Conservation (phyloP, 192 early-diverging fungal genomes). For the Obelidium mucronatum region DNA sequence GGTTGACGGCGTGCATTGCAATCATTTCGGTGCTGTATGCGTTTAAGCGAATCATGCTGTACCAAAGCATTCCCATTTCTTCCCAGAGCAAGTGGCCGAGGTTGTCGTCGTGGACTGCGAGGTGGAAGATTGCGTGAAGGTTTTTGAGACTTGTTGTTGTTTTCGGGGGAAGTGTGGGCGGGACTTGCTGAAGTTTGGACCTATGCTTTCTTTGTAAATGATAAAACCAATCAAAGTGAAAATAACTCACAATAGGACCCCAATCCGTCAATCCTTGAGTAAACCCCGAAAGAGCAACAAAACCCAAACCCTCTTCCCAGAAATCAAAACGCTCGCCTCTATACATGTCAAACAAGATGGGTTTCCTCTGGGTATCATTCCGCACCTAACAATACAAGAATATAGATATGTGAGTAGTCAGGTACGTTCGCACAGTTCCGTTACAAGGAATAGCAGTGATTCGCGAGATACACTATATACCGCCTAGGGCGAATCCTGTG, state of each 20-base stretch:
- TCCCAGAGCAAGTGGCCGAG: constrained; percentile 44
- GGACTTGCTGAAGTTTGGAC: neutral
- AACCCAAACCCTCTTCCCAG: constrained; percentile 24
- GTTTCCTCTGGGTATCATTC: constrained; percentile 6
- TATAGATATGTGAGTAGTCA: too few relatives aligned
- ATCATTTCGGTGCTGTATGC: constrained; percentile 24
- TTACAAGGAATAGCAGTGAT: too few relatives aligned
- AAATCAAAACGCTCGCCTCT: constrained; percentile 25
- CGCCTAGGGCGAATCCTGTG: too few relatives aligned
- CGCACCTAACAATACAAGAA: too few relatives aligned
- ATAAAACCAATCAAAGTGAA: neutral
- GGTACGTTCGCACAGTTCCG: too few relatives aligned
- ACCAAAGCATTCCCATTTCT: constrained; percentile 41
- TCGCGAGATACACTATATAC: too few relatives aligned
- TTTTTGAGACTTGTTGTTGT: constrained; percentile 6
- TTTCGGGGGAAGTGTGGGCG: constrained; percentile 9
- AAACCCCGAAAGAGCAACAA: constrained; percentile 26
- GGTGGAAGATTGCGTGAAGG: constrained; percentile 36
- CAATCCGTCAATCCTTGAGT: constrained; percentile 24
- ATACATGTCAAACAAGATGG: constrained; percentile 19
- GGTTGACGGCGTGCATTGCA: neutral
- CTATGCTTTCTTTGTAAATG: neutral
- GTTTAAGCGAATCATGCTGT: constrained; percentile 38
- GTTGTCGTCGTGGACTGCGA: constrained; percentile 39
- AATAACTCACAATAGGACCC: neutral